Evolutionary conservation across 768 basidiomycete genomes (phyloP).

Genomic region (Suillus spraguei): DNA sequence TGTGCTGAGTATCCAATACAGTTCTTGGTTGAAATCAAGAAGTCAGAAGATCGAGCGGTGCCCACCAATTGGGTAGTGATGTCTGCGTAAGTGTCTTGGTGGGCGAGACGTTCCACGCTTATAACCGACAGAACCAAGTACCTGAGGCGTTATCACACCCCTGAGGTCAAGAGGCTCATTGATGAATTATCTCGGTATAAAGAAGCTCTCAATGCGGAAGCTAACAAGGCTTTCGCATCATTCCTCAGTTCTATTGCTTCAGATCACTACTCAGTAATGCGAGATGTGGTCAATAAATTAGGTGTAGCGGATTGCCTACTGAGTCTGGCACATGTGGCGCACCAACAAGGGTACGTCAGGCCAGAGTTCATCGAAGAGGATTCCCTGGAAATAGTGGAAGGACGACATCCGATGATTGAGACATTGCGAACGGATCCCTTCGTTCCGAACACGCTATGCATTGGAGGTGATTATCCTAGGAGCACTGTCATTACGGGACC

Average conservation of each 20-base stretch:
- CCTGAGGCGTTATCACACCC: conserved; percentile 75
- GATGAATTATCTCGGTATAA: conserved; percentile 74
- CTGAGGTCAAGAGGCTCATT: conserved; percentile 59
- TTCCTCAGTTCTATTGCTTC: conserved; percentile 73
- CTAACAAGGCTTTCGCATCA: conserved; percentile 61
- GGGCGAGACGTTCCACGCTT: conserved; percentile 4
- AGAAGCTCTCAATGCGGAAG: conserved; percentile 70
- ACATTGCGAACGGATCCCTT: conserved; percentile 76
- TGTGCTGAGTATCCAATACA: conserved; percentile 30
- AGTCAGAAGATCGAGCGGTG: conserved; percentile 47
- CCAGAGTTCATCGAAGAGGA: conserved; percentile 74
- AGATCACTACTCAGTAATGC: conserved; percentile 69
- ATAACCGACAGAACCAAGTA: conserved; percentile 61
- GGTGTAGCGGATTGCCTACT: conserved; percentile 86
- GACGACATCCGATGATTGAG: conserved; percentile 94
- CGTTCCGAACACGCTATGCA: conserved; percentile 76
- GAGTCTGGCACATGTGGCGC: conserved; percentile 80
- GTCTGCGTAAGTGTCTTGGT: conserved; percentile 50
- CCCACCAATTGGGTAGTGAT: conserved; percentile 65
- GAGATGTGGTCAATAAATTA: conserved; percentile 78
- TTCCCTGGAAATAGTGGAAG: conserved; percentile 73
- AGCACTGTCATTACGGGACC: conserved; percentile 82
- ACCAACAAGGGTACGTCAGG: conserved; percentile 74
- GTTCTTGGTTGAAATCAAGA: conserved; percentile 82
- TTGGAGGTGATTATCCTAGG: conserved; percentile 55